Percentiles rank a stretch among this genome's conserved stretches.
Evolutionary conservation across 257 asterid species (phyloP).

Genomic region (Plantago major): DNA sequence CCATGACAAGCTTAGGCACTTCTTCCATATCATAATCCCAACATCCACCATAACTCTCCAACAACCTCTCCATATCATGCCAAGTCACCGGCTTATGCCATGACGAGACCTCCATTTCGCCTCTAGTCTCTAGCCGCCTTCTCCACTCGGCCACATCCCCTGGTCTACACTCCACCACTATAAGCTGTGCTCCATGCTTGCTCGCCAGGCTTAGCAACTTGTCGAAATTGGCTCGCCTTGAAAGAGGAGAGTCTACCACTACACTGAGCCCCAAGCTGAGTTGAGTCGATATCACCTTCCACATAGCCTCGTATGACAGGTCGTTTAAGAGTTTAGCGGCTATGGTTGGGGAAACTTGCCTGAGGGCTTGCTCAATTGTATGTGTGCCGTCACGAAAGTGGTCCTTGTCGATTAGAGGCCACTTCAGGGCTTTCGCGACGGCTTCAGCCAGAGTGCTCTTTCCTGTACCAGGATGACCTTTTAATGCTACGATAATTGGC

Average conservation of each 20-base stretch:
- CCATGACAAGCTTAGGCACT: conserved; percentile 53
- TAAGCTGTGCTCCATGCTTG: conserved; percentile 26
- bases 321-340: conserved; percentile 49
- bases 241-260: conserved; percentile 65
- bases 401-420: conserved; percentile 69
- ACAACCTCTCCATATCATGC: conserved; percentile 55
- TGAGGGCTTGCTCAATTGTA: conserved; percentile 35
- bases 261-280: conserved; percentile 48
- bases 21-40: conserved; percentile 70
- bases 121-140: conserved; percentile 55
- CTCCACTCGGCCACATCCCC: conserved; percentile 59
- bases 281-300: conserved; percentile 50
- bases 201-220: conserved; percentile 36
- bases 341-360: conserved; percentile 20
- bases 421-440: conserved; percentile 46
- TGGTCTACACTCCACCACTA: conserved; percentile 59
- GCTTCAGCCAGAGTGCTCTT: conserved; percentile 60
- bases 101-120: conserved; percentile 28
- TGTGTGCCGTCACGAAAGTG: conserved; percentile 56
- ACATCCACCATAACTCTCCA: conserved; percentile 61
- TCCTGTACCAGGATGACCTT: conserved; percentile 91
- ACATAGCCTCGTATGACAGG: conserved; percentile 63
- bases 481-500: conserved; percentile 60
- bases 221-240: conserved; percentile 43
- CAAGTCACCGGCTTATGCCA: conserved; percentile 75